A percentile compares a stretch with the other conserved stretches of the same genome.
These are phyloP conservation scores for Suillus clintonianus DNA, from an alignment of 768 basidiomycete genomes.

Conservation along the genomic window DNA sequence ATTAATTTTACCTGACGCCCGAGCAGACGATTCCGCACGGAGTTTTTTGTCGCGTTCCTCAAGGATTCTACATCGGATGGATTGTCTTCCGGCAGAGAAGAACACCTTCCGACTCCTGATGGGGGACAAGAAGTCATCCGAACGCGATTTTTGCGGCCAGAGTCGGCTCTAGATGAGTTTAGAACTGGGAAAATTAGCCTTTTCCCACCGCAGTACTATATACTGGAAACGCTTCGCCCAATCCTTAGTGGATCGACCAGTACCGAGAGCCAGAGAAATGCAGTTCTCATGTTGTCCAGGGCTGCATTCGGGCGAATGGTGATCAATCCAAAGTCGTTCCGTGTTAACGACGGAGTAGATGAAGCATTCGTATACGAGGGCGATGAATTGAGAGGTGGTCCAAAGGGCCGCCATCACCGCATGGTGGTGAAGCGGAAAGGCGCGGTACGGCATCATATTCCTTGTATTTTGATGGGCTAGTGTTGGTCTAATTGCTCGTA, in stretches of 20 bases:
- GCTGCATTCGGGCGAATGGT: constrained; percentile 64
- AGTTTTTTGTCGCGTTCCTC: constrained; percentile 70
- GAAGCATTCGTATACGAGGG: constrained; percentile 65
- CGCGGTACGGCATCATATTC: constrained; percentile 38
- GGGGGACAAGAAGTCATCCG: constrained; percentile 70
- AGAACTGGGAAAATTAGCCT: constrained; percentile 51
- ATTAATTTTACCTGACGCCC: constrained; percentile 2
- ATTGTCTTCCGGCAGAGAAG: constrained; percentile 55
- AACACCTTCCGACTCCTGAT: constrained; percentile 65
- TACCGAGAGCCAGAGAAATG: constrained; percentile 47
- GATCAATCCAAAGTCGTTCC: constrained; percentile 50
- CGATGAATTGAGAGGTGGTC: constrained; percentile 66
- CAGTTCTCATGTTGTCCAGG: constrained; percentile 46
- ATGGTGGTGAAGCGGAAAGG: constrained; percentile 48
- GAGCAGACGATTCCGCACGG: constrained; percentile 69
- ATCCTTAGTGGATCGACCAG: constrained; percentile 46
- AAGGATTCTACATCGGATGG: constrained; percentile 42
- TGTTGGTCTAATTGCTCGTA: not conserved
- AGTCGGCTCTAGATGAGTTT: constrained; percentile 53
- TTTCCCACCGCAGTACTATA: constrained; percentile 78
- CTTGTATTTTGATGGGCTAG: constrained; percentile 24
- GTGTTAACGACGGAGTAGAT: constrained; percentile 44
- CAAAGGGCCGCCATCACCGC: constrained; percentile 61
- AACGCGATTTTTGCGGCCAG: constrained; percentile 65
- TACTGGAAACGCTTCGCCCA: constrained; percentile 59